Evolutionary conservation across 495 filamentous ascomycete genomes (phyloP).

Genomic region (Neurospora tetraspora): DNA sequence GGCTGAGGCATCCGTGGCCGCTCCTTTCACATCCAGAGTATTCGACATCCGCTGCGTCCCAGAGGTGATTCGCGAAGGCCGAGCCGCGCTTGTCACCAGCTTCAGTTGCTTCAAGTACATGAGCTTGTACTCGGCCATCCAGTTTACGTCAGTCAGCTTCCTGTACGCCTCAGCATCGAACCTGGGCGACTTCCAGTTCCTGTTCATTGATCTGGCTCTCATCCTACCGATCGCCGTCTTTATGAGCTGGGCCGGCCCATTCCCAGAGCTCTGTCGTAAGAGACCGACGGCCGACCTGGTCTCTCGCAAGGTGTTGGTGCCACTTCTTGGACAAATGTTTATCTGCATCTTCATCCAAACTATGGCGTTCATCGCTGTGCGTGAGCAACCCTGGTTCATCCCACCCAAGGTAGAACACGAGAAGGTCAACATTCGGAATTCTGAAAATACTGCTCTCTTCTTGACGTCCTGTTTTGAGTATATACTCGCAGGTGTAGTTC

Average conservation of each 20-base stretch:
- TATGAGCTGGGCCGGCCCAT: slow-evolving; percentile 94
- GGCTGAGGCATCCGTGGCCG: slow-evolving; percentile 94
- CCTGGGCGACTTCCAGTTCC: slow-evolving; percentile 94
- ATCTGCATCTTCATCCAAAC: slow-evolving; percentile 73
- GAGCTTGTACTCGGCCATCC: slow-evolving; percentile 97
- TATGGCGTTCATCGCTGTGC: slow-evolving; percentile 59
- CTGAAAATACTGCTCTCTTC: slow-evolving; percentile 85
- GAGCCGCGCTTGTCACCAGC: slow-evolving; percentile 89
- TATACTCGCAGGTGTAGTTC: slow-evolving; percentile 74
- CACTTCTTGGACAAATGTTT: slow-evolving; percentile 80
- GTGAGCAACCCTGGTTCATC: slow-evolving; percentile 73
- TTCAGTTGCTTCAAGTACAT: slow-evolving; percentile 99
- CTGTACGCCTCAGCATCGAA: slow-evolving; percentile 93
- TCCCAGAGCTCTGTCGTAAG: slow-evolving; percentile 67
- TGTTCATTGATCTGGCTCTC: slow-evolving; percentile 87
- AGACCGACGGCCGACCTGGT: slow-evolving; percentile 88
- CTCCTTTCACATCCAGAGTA: slow-evolving; percentile 88
- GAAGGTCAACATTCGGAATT: slow-evolving; percentile 77
- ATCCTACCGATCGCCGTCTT: slow-evolving; percentile 96
- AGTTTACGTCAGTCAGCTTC: slow-evolving; percentile 98
- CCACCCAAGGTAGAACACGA: slow-evolving; percentile 65
- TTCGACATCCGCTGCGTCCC: slow-evolving; percentile 98
- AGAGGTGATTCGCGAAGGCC: slow-evolving; percentile 87
- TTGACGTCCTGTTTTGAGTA: slow-evolving; percentile 90
- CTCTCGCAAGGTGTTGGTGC: slow-evolving; percentile 83